A percentile compares a stretch with the other conserved stretches of the same genome.
phyloP scores from a whole-genome alignment of 2,329 filamentous ascomycete genomes.

The Biscogniauxia sp. region DNA sequence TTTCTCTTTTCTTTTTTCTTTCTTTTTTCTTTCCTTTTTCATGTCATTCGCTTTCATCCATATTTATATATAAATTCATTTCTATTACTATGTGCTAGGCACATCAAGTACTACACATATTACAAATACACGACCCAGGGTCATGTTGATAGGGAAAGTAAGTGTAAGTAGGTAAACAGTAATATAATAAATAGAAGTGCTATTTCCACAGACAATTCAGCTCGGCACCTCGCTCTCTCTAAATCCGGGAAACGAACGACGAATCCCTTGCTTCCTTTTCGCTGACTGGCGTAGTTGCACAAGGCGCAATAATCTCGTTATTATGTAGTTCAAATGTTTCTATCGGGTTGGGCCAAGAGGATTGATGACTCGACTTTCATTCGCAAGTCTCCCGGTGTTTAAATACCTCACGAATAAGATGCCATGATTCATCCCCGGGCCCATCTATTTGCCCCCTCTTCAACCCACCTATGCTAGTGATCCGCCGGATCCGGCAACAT shows the following conservation, averaged over 20 bases:
- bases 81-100: no score
- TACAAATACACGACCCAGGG: no score
- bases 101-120: no score
- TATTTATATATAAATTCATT: no score
- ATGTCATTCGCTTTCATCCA: no score
- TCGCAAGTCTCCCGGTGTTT: background rate
- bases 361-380: background rate
- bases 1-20: no score
- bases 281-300: background rate
- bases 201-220: background rate
- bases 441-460: background rate
- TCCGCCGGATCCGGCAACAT: background rate
- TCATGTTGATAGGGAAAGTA: no score
- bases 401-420: background rate
- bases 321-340: background rate
- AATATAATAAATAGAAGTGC: no score
- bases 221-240: background rate
- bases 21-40: no score
- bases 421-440: background rate
- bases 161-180: no score
- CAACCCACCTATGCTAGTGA: background rate
- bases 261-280: background rate
- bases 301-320: background rate
- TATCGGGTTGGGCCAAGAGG: background rate
- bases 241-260: background rate